Evolutionary conservation across 2,329 filamentous ascomycete species (phyloP).

Genomic region (Fusarium tjaetaba): DNA sequence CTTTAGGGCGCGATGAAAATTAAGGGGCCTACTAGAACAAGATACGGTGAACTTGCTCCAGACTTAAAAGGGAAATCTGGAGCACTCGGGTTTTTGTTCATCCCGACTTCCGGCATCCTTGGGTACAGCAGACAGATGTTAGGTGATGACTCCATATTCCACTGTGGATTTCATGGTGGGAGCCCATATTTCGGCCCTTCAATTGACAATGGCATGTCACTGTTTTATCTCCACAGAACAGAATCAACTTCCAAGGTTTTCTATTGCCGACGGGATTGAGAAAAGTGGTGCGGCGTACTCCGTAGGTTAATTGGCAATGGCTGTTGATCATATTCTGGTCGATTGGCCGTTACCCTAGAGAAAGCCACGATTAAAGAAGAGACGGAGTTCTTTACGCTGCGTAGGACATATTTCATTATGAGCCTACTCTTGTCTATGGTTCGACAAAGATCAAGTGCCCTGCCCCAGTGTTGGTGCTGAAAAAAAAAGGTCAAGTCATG

Average conservation of each 20-base stretch:
- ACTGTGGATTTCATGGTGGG: background rate
- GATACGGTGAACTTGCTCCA: background rate
- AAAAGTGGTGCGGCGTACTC: background rate
- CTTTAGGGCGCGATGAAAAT: background rate
- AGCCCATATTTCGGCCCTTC: background rate
- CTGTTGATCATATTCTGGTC: too few species aligned
- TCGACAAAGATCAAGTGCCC: too few species aligned
- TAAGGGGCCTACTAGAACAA: background rate
- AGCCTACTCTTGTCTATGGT: too few species aligned
- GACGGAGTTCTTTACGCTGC: too few species aligned
- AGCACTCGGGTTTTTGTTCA: background rate
- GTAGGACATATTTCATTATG: too few species aligned
- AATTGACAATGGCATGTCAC: background rate
- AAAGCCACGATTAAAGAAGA: too few species aligned
- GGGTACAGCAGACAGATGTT: background rate
- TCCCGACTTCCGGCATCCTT: background rate
- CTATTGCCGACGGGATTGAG: background rate
- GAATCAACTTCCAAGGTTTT: rapidly evolving
- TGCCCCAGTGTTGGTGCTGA: too few species aligned
- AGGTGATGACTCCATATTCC: background rate
- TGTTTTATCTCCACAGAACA: background rate
- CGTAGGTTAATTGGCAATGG: background rate
- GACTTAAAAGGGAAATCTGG: background rate
- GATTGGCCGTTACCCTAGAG: background rate
- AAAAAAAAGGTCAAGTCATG: too few species aligned